phyloP scores from a whole-genome alignment of 441 rosid genomes.

The Gossypium davidsonii region DNA sequence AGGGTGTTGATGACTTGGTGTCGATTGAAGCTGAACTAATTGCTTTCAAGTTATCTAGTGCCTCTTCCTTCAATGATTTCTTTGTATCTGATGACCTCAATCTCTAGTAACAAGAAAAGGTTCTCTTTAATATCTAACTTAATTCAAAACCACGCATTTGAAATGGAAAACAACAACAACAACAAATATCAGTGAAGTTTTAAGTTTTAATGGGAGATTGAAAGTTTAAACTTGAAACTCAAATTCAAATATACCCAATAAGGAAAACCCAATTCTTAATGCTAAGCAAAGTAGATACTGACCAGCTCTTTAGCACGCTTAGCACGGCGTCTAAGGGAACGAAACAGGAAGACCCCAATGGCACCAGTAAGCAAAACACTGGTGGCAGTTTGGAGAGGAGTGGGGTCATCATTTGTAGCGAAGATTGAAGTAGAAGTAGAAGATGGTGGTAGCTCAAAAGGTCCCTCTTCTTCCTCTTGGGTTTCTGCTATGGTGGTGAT shows the following conservation, averaged over 20 bases:
- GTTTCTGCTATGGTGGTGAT: conserved; percentile 20
- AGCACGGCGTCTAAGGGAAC: conserved; percentile 71
- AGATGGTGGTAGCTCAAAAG: conserved; percentile 55
- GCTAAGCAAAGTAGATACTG: background rate
- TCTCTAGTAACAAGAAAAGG: conserved; percentile 25
- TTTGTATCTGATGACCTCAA: conserved; percentile 54
- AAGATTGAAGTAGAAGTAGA: conserved; percentile 41
- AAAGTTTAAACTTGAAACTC: background rate
- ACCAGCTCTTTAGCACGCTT: conserved; percentile 42
- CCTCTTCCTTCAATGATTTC: conserved; percentile 68
- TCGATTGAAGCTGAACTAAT: conserved; percentile 44
- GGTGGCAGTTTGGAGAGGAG: conserved; percentile 61
- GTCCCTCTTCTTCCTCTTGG: conserved; percentile 41
- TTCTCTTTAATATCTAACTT: conserved; percentile 13
- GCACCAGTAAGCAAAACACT: conserved; percentile 85
- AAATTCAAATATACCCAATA: background rate
- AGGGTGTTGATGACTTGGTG: conserved; percentile 44
- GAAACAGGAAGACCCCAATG: conserved; percentile 74
- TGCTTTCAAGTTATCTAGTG: conserved; percentile 58
- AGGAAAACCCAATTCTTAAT: background rate
- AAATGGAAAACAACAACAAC: background rate
- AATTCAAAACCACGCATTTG: background rate
- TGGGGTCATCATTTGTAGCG: conserved; percentile 65
- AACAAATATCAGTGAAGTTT: background rate
- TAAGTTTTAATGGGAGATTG: background rate